Percentiles rank a stretch among this genome's conserved stretches.
Evolutionary conservation across 331 rosid genomes (phyloP).

Genomic region (Telfairia occidentalis): DNA sequence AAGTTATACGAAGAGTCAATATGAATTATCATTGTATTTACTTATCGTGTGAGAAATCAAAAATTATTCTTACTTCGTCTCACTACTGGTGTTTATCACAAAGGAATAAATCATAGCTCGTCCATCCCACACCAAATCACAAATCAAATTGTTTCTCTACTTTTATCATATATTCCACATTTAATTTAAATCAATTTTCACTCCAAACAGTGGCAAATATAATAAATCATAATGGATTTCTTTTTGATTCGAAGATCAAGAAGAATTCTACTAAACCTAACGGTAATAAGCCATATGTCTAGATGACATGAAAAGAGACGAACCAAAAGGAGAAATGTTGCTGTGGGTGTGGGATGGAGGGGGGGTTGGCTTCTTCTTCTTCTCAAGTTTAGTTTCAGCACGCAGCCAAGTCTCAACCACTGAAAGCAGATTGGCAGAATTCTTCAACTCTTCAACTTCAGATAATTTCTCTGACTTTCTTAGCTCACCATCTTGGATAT

Average conservation of each 20-base stretch:
- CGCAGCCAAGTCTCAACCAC: slow-evolving; percentile 91
- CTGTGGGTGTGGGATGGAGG: slow-evolving; percentile 32
- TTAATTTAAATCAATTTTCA: not conserved
- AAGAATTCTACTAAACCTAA: slow-evolving; percentile 8
- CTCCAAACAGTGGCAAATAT: not conserved
- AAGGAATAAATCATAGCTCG: no score
- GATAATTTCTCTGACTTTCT: slow-evolving; percentile 61
- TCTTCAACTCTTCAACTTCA: slow-evolving; percentile 57
- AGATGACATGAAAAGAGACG: slow-evolving; percentile 68
- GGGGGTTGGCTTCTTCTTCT: slow-evolving; percentile 39
- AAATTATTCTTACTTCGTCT: not conserved
- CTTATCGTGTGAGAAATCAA: no score
- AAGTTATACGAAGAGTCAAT: no score
- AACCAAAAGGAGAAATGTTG: slow-evolving; percentile 28
- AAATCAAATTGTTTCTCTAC: not conserved
- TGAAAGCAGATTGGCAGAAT: slow-evolving; percentile 61
- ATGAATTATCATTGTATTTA: no score
- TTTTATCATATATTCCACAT: not conserved
- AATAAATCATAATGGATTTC: not conserved
- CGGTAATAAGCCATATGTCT: slow-evolving; percentile 98
- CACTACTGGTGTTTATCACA: not conserved
- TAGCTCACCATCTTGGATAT: slow-evolving; percentile 77
- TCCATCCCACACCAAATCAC: not conserved
- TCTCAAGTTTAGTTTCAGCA: slow-evolving; percentile 55
- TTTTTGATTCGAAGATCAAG: not conserved